Percentiles rank a stretch among this genome's conserved stretches.
Evolutionary conservation across 148 eudicot genomes (phyloP).

Genomic region (Gaultheria prostrata): DNA sequence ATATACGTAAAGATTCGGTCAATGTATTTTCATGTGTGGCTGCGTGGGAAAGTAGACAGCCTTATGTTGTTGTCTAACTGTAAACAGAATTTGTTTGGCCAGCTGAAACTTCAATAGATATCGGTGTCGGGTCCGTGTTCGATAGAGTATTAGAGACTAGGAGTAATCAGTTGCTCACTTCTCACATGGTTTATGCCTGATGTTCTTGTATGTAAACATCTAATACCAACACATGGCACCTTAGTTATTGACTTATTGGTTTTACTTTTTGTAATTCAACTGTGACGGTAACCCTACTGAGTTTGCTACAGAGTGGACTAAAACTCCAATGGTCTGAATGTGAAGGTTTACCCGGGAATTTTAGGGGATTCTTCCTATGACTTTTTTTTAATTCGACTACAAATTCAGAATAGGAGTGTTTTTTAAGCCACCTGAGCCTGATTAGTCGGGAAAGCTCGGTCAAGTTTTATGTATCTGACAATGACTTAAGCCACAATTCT

Average conservation of each 20-base stretch:
- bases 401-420: conserved; percentile 2
- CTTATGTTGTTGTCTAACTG: background rate
- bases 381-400: background rate
- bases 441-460: background rate
- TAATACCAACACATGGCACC: background rate
- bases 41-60: background rate
- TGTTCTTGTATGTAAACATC: background rate
- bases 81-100: background rate
- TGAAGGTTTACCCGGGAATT: background rate
- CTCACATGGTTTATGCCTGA: background rate
- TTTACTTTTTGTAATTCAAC: background rate
- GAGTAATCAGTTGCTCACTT: background rate
- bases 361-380: background rate
- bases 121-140: background rate
- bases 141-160: background rate
- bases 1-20: background rate
- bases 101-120: background rate
- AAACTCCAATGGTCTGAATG: background rate
- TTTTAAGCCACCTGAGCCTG: background rate
- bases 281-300: background rate
- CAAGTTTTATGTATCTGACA: background rate
- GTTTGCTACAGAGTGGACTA: background rate
- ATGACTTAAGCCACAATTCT: background rate
- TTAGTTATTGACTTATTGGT: background rate
- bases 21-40: background rate